Conservation (phyloP, 1,139 yeast genomes). For the Magnusiomyces magnusii region DNA sequence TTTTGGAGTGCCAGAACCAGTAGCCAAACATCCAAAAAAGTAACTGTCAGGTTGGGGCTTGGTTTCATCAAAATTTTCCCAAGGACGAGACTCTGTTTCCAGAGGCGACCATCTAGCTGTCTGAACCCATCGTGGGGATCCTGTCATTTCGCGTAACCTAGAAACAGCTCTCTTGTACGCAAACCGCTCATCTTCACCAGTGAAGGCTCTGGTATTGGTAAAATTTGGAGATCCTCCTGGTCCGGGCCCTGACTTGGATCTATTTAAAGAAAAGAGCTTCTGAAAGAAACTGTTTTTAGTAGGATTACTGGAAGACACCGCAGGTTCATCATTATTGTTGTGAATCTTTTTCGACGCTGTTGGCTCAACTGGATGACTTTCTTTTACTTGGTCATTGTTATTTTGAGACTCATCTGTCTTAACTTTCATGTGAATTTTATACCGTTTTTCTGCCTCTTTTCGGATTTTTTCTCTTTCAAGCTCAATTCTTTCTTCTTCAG, state of each 20-base stretch:
- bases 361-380: slow-evolving; percentile 1
- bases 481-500: slow-evolving; percentile 9
- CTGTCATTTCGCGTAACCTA: slow-evolving; percentile 60
- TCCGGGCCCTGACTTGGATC: neutral
- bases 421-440: too few relatives aligned
- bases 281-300: too few relatives aligned
- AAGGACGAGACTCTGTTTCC: slow-evolving; percentile 47
- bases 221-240: slow-evolving; percentile 32
- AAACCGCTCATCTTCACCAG: slow-evolving; percentile 73
- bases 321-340: slow-evolving; percentile 8
- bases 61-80: slow-evolving; percentile 39
- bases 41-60: slow-evolving; percentile 1
- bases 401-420: too few relatives aligned
- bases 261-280: slow-evolving; percentile 10
- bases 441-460: slow-evolving; percentile 1
- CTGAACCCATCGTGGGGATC: slow-evolving; percentile 46
- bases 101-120: slow-evolving; percentile 49
- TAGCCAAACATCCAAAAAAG: slow-evolving; percentile 6
- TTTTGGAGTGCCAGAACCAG: slow-evolving; percentile 5
- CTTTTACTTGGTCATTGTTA: neutral
- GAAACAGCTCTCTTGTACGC: slow-evolving; percentile 68
- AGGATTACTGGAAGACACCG: neutral
- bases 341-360: neutral
- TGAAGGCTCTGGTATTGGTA: slow-evolving; percentile 49
- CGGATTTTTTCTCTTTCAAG: slow-evolving; percentile 11